Conservation (phyloP, 1,139 yeast genomes). For the Protomyces lactucae-debilis region DNA sequence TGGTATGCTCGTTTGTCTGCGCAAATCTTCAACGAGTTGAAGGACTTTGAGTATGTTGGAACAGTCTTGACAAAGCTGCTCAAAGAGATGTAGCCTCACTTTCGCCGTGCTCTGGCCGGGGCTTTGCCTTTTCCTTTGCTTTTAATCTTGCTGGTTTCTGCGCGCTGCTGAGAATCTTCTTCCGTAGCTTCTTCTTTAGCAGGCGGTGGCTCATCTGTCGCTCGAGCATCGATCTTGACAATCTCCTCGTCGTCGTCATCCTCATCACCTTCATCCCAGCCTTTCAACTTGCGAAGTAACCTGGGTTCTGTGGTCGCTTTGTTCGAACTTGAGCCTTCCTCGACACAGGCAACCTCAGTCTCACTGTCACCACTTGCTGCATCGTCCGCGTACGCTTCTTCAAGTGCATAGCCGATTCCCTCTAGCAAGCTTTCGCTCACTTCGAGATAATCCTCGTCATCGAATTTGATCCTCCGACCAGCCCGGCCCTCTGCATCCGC, state of each 20-base stretch:
- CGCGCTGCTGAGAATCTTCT: neutral
- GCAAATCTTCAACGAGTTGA: slow-evolving; percentile 55
- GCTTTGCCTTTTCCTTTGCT: neutral
- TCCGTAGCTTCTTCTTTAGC: neutral
- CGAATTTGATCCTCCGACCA: slow-evolving; percentile 33
- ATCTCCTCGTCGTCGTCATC: neutral
- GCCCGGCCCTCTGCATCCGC: neutral
- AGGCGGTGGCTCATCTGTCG: neutral
- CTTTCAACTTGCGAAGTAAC: neutral
- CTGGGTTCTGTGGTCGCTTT: neutral
- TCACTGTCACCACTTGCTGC: slow-evolving; percentile 57
- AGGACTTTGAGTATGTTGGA: slow-evolving; percentile 50
- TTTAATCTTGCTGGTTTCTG: neutral
- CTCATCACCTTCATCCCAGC: neutral
- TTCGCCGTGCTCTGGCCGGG: neutral
- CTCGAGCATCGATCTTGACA: neutral
- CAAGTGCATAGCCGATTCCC: slow-evolving; percentile 50
- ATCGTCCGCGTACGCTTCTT: slow-evolving; percentile 45
- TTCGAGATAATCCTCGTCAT: slow-evolving; percentile 39
- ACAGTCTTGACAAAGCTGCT: slow-evolving; percentile 37
- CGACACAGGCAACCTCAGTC: neutral
- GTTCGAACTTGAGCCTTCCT: neutral
- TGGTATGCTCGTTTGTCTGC: slow-evolving; percentile 54
- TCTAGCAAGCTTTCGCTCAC: slow-evolving; percentile 32
- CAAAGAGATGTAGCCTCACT: neutral